Evolutionary conservation across 202 grass and related monocot species (phyloP).

Genomic region (Saccharum hybrid): DNA sequence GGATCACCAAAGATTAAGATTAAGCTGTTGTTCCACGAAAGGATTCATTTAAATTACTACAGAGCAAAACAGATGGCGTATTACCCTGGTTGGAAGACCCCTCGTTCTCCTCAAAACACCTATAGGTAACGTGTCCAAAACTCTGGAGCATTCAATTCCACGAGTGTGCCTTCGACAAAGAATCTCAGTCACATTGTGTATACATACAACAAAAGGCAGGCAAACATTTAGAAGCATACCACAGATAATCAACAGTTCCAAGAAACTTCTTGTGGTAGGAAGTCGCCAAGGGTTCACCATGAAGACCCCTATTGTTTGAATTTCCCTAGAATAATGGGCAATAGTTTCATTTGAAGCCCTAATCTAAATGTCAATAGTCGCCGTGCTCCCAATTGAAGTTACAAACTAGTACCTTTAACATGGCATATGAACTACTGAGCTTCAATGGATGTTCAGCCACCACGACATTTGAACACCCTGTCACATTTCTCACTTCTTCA

Average conservation of each 20-base stretch:
- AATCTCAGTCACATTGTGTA: constrained; percentile 30
- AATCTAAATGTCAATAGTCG: not conserved
- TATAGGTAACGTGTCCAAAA: constrained; percentile 73
- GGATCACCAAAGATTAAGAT: constrained; percentile 31
- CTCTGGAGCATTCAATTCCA: constrained; percentile 74
- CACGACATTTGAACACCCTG: constrained; percentile 62
- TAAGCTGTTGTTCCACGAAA: not conserved
- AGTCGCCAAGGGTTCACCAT: constrained; percentile 78
- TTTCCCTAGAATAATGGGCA: constrained; percentile 56
- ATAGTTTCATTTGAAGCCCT: constrained; percentile 29
- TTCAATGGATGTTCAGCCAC: constrained; percentile 72
- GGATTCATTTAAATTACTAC: constrained; percentile 26
- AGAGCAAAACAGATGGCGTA: not conserved
- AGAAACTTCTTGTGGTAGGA: constrained; percentile 87
- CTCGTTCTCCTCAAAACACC: constrained; percentile 61
- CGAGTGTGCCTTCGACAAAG: constrained; percentile 64
- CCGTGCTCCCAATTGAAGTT: not conserved
- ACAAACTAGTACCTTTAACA: constrained; percentile 64
- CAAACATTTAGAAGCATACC: constrained; percentile 52
- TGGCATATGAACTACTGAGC: constrained; percentile 77
- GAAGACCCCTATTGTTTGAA: constrained; percentile 67
- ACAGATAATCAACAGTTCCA: constrained; percentile 95
- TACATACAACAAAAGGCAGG: constrained; percentile 16
- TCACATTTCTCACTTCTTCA: constrained; percentile 66
- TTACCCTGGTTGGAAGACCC: constrained; percentile 86